phyloP scores from a whole-genome alignment of 345 rosid genomes.

The Jatropha curcas region DNA sequence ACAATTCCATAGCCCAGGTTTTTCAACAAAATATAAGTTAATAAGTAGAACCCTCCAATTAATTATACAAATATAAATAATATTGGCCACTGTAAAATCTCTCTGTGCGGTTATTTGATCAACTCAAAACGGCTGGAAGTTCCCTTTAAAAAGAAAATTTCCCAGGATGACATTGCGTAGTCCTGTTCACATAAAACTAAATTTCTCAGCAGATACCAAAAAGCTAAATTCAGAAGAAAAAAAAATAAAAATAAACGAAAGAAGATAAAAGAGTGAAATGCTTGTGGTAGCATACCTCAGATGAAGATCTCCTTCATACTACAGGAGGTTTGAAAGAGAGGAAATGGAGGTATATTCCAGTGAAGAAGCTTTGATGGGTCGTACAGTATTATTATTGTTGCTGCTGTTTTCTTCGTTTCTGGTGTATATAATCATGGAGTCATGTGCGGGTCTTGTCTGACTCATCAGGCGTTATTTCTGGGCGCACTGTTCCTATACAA shows the following conservation, averaged over 20 bases:
- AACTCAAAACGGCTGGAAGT: not conserved
- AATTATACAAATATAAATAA: too few species aligned
- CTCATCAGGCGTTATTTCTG: too few species aligned
- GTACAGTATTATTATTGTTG: conserved; percentile 16
- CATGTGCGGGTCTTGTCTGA: conserved; percentile 42
- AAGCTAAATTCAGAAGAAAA: not conserved
- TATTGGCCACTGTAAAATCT: too few species aligned
- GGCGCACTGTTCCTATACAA: conserved; percentile 16
- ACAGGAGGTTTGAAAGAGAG: conserved; percentile 65
- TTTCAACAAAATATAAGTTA: too few species aligned
- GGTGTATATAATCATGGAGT: conserved; percentile 27
- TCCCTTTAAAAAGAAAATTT: not conserved
- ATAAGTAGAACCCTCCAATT: too few species aligned
- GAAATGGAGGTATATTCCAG: conserved; percentile 61
- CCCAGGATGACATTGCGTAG: not conserved
- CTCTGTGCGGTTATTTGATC: too few species aligned
- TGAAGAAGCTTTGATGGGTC: conserved; percentile 51
- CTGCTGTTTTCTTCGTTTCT: conserved; percentile 26
- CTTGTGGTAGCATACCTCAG: conserved; percentile 34
- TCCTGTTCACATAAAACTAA: not conserved
- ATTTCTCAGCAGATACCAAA: not conserved
- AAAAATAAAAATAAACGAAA: not conserved
- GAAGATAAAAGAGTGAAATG: not conserved
- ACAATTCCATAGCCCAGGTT: not conserved
- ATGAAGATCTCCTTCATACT: conserved; percentile 37